Evolutionary conservation across 331 rosid species (phyloP), one percentile per base, ranked within the genome.

Genomic region (Saraca asoca): DNA sequence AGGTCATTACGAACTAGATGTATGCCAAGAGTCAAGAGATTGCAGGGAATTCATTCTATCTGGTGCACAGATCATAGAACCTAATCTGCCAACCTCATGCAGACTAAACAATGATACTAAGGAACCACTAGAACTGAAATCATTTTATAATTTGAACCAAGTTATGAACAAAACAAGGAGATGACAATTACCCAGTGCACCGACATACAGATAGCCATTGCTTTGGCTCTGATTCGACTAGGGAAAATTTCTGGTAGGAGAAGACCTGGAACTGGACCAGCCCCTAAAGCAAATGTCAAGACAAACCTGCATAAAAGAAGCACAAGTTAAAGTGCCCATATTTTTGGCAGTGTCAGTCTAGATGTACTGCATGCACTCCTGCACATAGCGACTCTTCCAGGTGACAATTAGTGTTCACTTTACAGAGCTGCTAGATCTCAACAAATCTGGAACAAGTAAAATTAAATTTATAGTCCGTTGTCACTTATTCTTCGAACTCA

Each of bases 221-320:
- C 98, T 67, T 90, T 93, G 41, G 97, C 97, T 77, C 98, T 86
- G 64, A 93, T 90, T 68, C 86, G 91, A 70, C 86, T 43, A 3
- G 98, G 97, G 64, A 93, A 90, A 44, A 93, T 93, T 82, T 93
- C 98, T 16, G 98, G 89, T 68, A 90, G 82, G 6, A 93, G 98
- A 56, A 93, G 91, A 72, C 96, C 88, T 5, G 98, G 97, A 77
- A 93, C 98, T 53, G 98, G 97, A 72, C 98, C 98, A 66, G 98
- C 98, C 66, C 98, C 98, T 0, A 90, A 87, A 58, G 98, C 90
- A 81, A 93, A 93, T 54, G 93, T 81, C 0, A 93, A 80, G 79
- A 93, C 98, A 64, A 86, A 93, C 85, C 98, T 93, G 97, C 83
- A 80, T 6, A 48, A 58, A 29, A 61, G 18, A 72, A 58, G 66